These are phyloP conservation scores for Blastobotrys raffinosifermentans DNA, from an alignment of 1,139 yeast species.

Conservation along the genomic window DNA sequence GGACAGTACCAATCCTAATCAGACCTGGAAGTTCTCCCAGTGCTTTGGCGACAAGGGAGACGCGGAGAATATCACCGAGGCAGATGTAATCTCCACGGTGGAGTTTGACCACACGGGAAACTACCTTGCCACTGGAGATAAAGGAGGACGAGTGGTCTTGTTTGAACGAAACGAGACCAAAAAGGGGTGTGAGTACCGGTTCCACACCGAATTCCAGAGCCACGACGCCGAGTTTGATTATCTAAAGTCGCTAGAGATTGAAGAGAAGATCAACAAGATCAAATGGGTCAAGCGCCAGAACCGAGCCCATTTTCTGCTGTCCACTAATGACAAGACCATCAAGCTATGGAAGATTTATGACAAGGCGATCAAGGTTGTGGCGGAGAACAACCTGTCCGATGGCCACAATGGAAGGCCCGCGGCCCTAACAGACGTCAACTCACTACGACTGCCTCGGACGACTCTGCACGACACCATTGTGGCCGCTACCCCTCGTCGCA, in stretches of 20 bases:
- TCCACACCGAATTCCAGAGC: constrained; percentile 94
- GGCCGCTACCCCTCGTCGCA: constrained; percentile 89
- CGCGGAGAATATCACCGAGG: constrained; percentile 92
- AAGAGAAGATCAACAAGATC: constrained; percentile 95
- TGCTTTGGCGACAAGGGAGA: constrained; percentile 99
- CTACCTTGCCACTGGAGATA: constrained; percentile 95
- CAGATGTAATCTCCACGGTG: constrained; percentile 94
- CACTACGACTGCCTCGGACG: constrained; percentile 75
- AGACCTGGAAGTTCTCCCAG: constrained; percentile 39
- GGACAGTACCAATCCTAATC: constrained; percentile 28
- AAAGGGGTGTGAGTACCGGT: constrained; percentile 87
- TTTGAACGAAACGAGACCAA: constrained; percentile 83
- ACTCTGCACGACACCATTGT: constrained; percentile 90
- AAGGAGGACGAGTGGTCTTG: constrained; percentile 95
- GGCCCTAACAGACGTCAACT: constrained; percentile 24
- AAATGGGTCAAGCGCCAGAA: constrained; percentile 91
- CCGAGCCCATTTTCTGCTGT: constrained; percentile 78
- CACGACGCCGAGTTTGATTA: constrained; percentile 99
- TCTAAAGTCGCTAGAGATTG: constrained; percentile 90
- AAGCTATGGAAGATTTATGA: constrained; percentile 95
- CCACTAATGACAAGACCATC: constrained; percentile 95
- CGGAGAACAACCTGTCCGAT: constrained; percentile 77
- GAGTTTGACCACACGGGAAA: constrained; percentile 95
- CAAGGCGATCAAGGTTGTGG: constrained; percentile 83
- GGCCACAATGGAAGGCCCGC: constrained; percentile 24